Conservation (phyloP, 1,139 yeast genomes). For the Spathaspora sp. region DNA sequence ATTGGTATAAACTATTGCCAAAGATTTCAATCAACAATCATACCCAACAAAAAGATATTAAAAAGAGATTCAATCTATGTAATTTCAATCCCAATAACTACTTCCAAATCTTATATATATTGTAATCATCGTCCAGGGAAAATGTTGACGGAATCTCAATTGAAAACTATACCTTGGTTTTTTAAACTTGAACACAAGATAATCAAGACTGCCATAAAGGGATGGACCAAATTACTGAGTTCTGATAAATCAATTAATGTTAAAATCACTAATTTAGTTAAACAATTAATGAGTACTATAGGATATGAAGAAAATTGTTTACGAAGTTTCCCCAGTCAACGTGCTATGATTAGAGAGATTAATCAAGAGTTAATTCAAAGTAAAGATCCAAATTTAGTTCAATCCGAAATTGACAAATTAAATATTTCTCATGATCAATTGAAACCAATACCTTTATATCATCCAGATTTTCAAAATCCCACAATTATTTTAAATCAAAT, state of each 20-base stretch:
- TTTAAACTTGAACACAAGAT: conserved; percentile 39
- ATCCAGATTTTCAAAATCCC: conserved; percentile 38
- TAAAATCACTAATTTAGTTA: conserved; percentile 35
- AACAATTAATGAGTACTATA: conserved; percentile 39
- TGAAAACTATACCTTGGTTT: conserved; percentile 30
- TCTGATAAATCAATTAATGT: conserved; percentile 41
- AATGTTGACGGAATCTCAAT: conserved; percentile 26
- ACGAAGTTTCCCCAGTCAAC: conserved; percentile 50
- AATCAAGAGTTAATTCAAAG: conserved; percentile 23
- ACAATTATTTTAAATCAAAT: conserved; percentile 34
- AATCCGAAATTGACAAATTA: conserved; percentile 30
- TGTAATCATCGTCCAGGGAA: conserved; percentile 52
- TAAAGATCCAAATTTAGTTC: conserved; percentile 21
- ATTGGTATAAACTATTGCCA: background rate
- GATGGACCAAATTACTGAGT: conserved; percentile 45
- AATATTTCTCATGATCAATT: conserved; percentile 33
- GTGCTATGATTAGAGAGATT: conserved; percentile 48
- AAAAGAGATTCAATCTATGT: conserved; percentile 40
- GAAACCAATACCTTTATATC: conserved; percentile 43
- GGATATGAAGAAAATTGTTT: conserved; percentile 55
- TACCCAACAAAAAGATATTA: background rate
- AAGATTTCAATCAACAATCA: conserved; percentile 6
- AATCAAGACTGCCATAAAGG: conserved; percentile 36
- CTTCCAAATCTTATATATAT: conserved; percentile 53
- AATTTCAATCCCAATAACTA: conserved; percentile 62